Conservation (phyloP, 768 basidiomycete genomes). For the Psilocybe subaeruginosa region DNA sequence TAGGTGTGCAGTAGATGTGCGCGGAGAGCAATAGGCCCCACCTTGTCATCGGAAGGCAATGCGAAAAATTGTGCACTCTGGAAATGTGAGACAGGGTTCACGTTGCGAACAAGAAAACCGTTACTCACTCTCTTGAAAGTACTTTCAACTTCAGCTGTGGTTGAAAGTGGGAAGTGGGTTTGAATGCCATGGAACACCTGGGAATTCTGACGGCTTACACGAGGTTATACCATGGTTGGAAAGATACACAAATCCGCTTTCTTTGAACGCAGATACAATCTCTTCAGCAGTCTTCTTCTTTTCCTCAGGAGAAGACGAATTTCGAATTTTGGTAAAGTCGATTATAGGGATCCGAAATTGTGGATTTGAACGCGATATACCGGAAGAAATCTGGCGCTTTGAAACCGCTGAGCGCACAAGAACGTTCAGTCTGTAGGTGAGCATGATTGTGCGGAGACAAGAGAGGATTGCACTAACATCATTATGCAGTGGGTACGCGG, state of each 20-base stretch:
- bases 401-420: conserved; percentile 18
- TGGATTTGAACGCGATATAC: conserved; percentile 21
- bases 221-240: conserved; percentile 70
- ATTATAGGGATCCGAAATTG: conserved; percentile 74
- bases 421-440: conserved; percentile 26
- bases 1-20: not conserved
- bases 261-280: conserved; percentile 78
- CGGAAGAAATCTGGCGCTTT: conserved; percentile 30
- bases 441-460: conserved; percentile 21
- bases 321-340: conserved; percentile 72
- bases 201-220: conserved; percentile 27
- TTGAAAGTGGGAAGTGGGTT: not conserved
- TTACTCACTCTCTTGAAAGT: conserved; percentile 65
- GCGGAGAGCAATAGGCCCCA: conserved; percentile 19
- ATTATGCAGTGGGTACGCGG: not conserved
- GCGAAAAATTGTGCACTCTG: conserved; percentile 81
- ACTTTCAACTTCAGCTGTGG: conserved; percentile 49
- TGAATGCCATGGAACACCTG: not conserved
- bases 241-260: conserved; percentile 82
- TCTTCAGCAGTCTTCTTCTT: conserved; percentile 66
- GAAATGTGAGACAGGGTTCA: not conserved
- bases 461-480: not conserved
- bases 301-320: conserved; percentile 50
- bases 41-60: conserved; percentile 66
- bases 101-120: not conserved